These are phyloP conservation scores for Dichotomopilus funicola DNA, from an alignment of 2,329 filamentous ascomycete genomes.

Conservation along the genomic window DNA sequence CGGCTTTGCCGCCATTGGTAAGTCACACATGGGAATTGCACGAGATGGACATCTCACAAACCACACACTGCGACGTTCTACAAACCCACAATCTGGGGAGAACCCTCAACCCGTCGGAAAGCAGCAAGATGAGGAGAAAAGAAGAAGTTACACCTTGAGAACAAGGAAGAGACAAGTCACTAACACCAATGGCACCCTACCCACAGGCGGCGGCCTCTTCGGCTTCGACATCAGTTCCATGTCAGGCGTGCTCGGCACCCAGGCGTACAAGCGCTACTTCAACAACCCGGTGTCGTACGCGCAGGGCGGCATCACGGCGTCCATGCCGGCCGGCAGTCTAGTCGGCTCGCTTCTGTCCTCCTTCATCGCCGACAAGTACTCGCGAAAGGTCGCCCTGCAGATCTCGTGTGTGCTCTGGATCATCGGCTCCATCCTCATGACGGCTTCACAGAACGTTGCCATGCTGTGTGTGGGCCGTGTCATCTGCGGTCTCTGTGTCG, in stretches of 20 bases:
- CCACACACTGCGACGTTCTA: no score
- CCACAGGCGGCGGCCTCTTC: slow-evolving; percentile 59
- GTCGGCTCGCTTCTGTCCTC: slow-evolving; percentile 49
- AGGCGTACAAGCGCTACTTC: slow-evolving; percentile 68
- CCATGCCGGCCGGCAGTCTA: slow-evolving; percentile 69
- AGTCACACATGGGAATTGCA: slow-evolving; percentile 15
- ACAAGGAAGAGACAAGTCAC: background rate
- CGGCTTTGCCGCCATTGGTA: slow-evolving; percentile 55
- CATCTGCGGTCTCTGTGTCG: slow-evolving; percentile 66
- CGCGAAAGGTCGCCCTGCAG: slow-evolving; percentile 44
- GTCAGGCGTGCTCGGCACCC: slow-evolving; percentile 60
- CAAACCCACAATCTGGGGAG: no score
- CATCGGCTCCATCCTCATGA: slow-evolving; percentile 48
- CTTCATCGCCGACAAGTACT: slow-evolving; percentile 44
- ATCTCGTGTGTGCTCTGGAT: slow-evolving; percentile 46
- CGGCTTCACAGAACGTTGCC: slow-evolving; percentile 56
- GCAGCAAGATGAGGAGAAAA: background rate
- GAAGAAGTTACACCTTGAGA: background rate
- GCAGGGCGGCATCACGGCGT: slow-evolving; percentile 65
- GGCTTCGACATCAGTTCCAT: slow-evolving; percentile 76
- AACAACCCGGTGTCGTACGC: slow-evolving; percentile 50
- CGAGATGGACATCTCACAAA: background rate
- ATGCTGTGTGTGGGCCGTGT: slow-evolving; percentile 68
- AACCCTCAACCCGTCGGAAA: no score
- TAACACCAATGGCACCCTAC: background rate